Evolutionary conservation across 495 filamentous ascomycete species (phyloP).

Genomic region (Penicillium coffeae): DNA sequence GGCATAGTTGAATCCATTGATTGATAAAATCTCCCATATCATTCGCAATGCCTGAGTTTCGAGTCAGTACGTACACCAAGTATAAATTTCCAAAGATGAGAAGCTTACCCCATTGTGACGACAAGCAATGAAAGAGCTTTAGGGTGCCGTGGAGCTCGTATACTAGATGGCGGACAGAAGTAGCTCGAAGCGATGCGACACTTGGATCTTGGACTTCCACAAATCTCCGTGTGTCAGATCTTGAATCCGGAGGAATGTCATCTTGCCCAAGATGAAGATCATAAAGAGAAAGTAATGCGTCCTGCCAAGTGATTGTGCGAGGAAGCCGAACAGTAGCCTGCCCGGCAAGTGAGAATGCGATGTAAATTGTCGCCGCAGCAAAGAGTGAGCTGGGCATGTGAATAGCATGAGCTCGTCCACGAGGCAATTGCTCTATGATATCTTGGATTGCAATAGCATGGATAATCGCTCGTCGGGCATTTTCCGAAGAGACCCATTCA

Average conservation of each 20-base stretch:
- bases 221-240: constrained; percentile 38
- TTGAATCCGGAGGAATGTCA: constrained; percentile 14
- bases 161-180: constrained; percentile 35
- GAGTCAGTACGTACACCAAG: too few species aligned
- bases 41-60: constrained; percentile 28
- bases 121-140: constrained; percentile 46
- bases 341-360: constrained; percentile 38
- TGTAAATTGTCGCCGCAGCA: constrained; percentile 41
- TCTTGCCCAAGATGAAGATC: constrained; percentile 31
- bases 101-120: constrained; percentile 47
- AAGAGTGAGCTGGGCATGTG: constrained; percentile 47
- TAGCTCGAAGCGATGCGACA: constrained; percentile 13
- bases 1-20: constrained; percentile 44
- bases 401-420: constrained; percentile 44
- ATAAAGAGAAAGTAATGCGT: constrained; percentile 34
- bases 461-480: constrained; percentile 42
- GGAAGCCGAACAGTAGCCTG: constrained; percentile 36
- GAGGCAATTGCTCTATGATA: constrained; percentile 46
- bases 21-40: constrained; percentile 48
- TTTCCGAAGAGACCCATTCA: constrained; percentile 36
- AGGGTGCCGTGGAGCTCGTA: constrained; percentile 51
- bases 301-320: constrained; percentile 41
- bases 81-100: too few species aligned
- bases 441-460: constrained; percentile 49
- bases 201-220: constrained; percentile 27